Base-by-base conservation (phyloP, 2,329 filamentous ascomycete species). In the Hymenoscyphus infarciens region DNA sequence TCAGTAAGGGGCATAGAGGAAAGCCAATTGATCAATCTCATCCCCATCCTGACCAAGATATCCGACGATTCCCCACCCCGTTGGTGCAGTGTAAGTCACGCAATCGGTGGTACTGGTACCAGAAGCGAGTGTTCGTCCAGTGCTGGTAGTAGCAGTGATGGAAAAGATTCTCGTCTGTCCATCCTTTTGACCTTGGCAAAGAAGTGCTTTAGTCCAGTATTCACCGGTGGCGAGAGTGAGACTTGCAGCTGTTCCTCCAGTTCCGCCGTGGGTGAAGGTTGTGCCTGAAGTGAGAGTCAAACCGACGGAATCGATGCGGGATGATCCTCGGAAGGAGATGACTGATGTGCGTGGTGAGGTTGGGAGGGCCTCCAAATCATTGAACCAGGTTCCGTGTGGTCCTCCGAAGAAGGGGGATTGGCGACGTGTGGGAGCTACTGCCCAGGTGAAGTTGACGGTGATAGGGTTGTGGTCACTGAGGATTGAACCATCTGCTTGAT, bases 381-480 rank as follows among this genome's bases (percentile, higher is more conserved):
- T 85, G 74, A 83, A 87, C 81, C 81, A 86, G 33, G 66, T 72
- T 38, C 82, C 82, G 67, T 79, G 75, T 4, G 79, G 75, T 0
- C 81, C 82, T 45, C 83, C 82, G 67, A 74, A 79, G 69, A 77
- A 78, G 62, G 72, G 73, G 7, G 79, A 81, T 72, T 82, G 77
- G 55, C 76, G 76, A 49, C 82, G 74, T 0, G 69, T 67, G 11
- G 69, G 65, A 22, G 75, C 74, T 8, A 75, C 68, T 16, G 74
- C 64, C 79, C 80, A 80, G 67, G 77, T 75, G 70, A 86, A 80
- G 69, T 81, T 76, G n/a, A 83, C 81, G n/a, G 78, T 75, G 61
- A 89, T 77, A 1, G 86, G 85, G 73, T 89, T 87, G 71, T 89
- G 86, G 71, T 89, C 87, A 1, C 82, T 83, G 29, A 89, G 76